Conservation (phyloP, 148 eudicot genomes). For the Fagopyrum homotropicum region DNA sequence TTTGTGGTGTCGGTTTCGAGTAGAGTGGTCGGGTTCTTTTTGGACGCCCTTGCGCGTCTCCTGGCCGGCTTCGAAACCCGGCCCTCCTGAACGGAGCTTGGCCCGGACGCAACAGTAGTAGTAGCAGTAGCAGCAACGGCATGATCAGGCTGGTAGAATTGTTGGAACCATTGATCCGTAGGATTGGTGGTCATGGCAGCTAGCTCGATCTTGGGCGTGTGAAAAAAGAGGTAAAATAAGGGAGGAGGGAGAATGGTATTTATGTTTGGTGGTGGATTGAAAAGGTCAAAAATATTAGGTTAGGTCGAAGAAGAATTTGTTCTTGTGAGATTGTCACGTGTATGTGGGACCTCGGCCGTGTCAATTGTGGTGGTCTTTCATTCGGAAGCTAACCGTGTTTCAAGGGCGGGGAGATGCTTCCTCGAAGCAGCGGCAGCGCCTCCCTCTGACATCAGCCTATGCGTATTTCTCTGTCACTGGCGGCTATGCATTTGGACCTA, state of each 20-base stretch:
- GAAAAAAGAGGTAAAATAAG: neutral
- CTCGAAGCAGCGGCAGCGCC: no score
- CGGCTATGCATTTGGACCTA: no score
- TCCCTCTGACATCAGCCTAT: no score
- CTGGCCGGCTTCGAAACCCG: slow-evolving; percentile 50
- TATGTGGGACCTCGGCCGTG: no score
- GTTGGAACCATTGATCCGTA: slow-evolving; percentile 13
- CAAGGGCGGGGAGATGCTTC: no score
- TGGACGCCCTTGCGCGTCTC: slow-evolving; percentile 47
- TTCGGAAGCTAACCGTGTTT: no score
- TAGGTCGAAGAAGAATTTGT: neutral
- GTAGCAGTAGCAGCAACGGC: neutral
- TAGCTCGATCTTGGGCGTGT: neutral
- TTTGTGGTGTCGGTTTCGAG: slow-evolving; percentile 63
- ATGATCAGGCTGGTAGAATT: neutral
- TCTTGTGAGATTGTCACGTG: no score
- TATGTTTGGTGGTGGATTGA: neutral
- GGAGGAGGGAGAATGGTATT: neutral
- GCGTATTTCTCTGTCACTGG: no score
- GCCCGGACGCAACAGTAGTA: neutral
- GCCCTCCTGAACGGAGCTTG: slow-evolving; percentile 12
- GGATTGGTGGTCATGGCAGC: neutral
- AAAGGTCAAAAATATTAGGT: slow-evolving; percentile 13
- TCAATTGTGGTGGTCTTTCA: no score
- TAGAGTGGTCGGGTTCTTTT: slow-evolving; percentile 59